Evolutionary conservation across 768 basidiomycete species (phyloP).

Genomic region (Leccinum boreale): DNA sequence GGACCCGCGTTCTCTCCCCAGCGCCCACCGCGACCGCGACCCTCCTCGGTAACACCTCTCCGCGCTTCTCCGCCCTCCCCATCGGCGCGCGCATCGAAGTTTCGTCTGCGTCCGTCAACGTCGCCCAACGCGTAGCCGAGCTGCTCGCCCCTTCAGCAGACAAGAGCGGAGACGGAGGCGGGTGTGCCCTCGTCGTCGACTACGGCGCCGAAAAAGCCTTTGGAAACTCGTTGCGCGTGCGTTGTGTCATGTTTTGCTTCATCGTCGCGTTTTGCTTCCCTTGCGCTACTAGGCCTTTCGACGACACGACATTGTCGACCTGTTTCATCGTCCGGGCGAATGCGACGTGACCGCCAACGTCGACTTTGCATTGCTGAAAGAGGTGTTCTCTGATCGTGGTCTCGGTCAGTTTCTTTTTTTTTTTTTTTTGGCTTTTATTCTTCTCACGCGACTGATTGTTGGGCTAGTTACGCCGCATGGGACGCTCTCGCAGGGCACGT

Average conservation of each 20-base stretch:
- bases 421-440: background rate
- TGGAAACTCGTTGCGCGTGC: constrained; percentile 76
- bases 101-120: constrained; percentile 64
- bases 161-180: constrained; percentile 35
- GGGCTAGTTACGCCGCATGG: constrained; percentile 49
- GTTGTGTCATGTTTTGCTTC: constrained; percentile 28
- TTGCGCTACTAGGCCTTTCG: constrained; percentile 71
- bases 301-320: constrained; percentile 78
- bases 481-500: constrained; percentile 70
- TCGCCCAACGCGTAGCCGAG: constrained; percentile 65
- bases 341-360: constrained; percentile 97
- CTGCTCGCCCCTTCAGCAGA: constrained; percentile 38
- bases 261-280: background rate
- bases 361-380: constrained; percentile 85
- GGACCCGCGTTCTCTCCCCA: constrained; percentile 67
- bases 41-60: constrained; percentile 61
- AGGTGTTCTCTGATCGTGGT: constrained; percentile 71
- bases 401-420: constrained; percentile 15
- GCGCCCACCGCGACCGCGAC: constrained; percentile 50
- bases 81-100: constrained; percentile 79
- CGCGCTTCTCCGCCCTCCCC: constrained; percentile 66
- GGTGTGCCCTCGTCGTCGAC: constrained; percentile 81
- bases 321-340: constrained; percentile 81
- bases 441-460: constrained; percentile 4
- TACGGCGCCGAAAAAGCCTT: constrained; percentile 77